A percentile compares a stretch with the other conserved stretches of the same genome.
Evolutionary conservation across 768 basidiomycete genomes (phyloP).

Genomic region (Agrocybe chaxingu): DNA sequence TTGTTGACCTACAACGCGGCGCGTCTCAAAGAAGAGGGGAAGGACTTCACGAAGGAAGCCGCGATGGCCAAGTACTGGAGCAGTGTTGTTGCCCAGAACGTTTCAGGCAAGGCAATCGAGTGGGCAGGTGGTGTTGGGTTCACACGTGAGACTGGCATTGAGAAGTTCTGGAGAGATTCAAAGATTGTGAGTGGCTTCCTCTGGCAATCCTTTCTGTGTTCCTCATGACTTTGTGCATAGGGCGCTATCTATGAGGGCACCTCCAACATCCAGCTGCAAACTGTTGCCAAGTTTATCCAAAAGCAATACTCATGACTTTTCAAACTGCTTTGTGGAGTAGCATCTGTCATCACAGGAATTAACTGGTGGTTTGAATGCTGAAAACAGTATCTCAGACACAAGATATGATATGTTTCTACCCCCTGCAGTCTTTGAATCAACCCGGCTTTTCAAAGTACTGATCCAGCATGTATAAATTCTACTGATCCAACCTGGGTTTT

Average conservation of each 20-base stretch:
- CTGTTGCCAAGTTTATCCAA: constrained; percentile 89
- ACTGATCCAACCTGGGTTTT: no score
- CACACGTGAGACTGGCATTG: constrained; percentile 91
- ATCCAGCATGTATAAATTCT: no score
- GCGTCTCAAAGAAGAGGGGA: constrained; percentile 88
- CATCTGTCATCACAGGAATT: no score
- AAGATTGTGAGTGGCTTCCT: constrained; percentile 71
- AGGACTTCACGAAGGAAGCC: constrained; percentile 85
- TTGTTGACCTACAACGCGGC: constrained; percentile 97
- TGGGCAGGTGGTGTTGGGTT: constrained; percentile 95
- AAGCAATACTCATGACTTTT: constrained; percentile 65
- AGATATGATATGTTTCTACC: no score
- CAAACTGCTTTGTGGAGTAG: no score
- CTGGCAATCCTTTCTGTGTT: not conserved
- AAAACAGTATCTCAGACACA: no score
- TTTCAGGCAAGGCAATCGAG: constrained; percentile 88
- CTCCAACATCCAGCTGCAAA: constrained; percentile 97
- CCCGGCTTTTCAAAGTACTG: no score
- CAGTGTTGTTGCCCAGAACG: constrained; percentile 84
- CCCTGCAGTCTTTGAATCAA: no score
- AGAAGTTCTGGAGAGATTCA: constrained; percentile 96
- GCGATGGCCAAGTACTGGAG: constrained; percentile 98
- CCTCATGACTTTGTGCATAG: constrained; percentile 31
- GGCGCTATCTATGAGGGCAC: constrained; percentile 94
- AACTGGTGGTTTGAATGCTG: no score